phyloP scores from a whole-genome alignment of 1,284 basidiomycete genomes.

The Lignosus rhinocerotis region DNA sequence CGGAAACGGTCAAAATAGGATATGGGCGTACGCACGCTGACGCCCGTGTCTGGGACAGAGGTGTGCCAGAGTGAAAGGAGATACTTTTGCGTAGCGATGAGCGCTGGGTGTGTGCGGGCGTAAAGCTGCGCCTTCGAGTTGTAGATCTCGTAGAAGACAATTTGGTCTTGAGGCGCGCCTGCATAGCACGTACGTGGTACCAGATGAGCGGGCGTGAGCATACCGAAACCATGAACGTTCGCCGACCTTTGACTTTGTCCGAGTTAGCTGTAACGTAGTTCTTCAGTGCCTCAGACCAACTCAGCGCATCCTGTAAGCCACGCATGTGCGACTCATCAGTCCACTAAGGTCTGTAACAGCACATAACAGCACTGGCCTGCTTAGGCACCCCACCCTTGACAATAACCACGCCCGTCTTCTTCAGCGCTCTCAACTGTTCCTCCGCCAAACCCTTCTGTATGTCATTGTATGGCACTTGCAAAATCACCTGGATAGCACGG shows the following conservation, averaged over 20 bases:
- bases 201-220: neutral
- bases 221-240: neutral
- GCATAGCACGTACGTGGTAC: slow-evolving; percentile 8
- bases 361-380: slow-evolving; percentile 36
- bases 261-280: slow-evolving; percentile 58
- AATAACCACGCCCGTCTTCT: slow-evolving; percentile 58
- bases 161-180: slow-evolving; percentile 68
- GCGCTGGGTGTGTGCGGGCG: slow-evolving; percentile 54
- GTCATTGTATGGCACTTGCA: slow-evolving; percentile 51
- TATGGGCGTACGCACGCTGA: slow-evolving; percentile 60
- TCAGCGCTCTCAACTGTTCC: slow-evolving; percentile 47
- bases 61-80: slow-evolving; percentile 65
- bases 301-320: slow-evolving; percentile 49
- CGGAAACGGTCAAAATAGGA: slow-evolving; percentile 78
- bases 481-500: slow-evolving; percentile 48
- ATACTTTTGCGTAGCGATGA: slow-evolving; percentile 51
- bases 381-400: slow-evolving; percentile 59
- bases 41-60: slow-evolving; percentile 38
- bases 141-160: slow-evolving; percentile 76
- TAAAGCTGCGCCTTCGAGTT: slow-evolving; percentile 60
- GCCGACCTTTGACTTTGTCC: slow-evolving; percentile 48
- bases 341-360: neutral
- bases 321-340: neutral
- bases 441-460: slow-evolving; percentile 44
- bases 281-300: slow-evolving; percentile 59